These are phyloP conservation scores for Fusarium oligoseptatum DNA, from an alignment of 2,329 filamentous ascomycete species.

Conservation along the genomic window DNA sequence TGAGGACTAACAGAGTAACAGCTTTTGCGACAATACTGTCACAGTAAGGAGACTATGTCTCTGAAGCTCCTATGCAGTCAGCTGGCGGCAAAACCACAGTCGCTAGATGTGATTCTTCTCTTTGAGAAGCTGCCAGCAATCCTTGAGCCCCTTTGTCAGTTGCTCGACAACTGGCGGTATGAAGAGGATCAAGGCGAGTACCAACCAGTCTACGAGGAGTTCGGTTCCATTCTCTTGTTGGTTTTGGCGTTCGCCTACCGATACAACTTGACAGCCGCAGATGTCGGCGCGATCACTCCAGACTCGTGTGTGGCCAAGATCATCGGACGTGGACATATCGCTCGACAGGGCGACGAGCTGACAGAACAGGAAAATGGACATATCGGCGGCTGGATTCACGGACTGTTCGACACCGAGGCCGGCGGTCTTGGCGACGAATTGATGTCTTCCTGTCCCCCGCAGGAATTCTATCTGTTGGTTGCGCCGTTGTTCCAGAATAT, in stretches of 20 bases:
- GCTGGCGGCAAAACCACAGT: slow-evolving; percentile 78
- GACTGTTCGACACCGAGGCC: slow-evolving; percentile 80
- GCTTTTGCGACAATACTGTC: slow-evolving; percentile 78
- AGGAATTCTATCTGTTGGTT: slow-evolving; percentile 84
- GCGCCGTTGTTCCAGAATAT: slow-evolving; percentile 83
- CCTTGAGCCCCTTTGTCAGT: slow-evolving; percentile 78
- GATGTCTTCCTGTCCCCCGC: slow-evolving; percentile 84
- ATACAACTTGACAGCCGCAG: slow-evolving; percentile 74
- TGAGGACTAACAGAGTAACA: slow-evolving; percentile 47
- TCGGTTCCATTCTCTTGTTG: slow-evolving; percentile 80
- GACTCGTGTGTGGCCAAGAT: slow-evolving; percentile 79
- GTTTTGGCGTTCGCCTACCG: slow-evolving; percentile 82
- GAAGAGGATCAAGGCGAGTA: slow-evolving; percentile 88
- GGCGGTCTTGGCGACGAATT: slow-evolving; percentile 83
- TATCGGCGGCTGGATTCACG: slow-evolving; percentile 80
- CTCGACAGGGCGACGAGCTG: slow-evolving; percentile 70
- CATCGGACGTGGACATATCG: slow-evolving; percentile 70
- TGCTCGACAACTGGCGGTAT: slow-evolving; percentile 84
- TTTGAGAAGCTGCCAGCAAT: slow-evolving; percentile 80
- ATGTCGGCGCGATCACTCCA: slow-evolving; percentile 71
- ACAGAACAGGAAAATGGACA: slow-evolving; percentile 74
- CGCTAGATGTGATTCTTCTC: slow-evolving; percentile 80
- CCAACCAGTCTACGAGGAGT: slow-evolving; percentile 88
- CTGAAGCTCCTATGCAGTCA: slow-evolving; percentile 80
- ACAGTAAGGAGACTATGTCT: slow-evolving; percentile 83